These are phyloP conservation scores for Amanita phalloides DNA, from an alignment of 768 basidiomycete genomes.

Conservation along the genomic window DNA sequence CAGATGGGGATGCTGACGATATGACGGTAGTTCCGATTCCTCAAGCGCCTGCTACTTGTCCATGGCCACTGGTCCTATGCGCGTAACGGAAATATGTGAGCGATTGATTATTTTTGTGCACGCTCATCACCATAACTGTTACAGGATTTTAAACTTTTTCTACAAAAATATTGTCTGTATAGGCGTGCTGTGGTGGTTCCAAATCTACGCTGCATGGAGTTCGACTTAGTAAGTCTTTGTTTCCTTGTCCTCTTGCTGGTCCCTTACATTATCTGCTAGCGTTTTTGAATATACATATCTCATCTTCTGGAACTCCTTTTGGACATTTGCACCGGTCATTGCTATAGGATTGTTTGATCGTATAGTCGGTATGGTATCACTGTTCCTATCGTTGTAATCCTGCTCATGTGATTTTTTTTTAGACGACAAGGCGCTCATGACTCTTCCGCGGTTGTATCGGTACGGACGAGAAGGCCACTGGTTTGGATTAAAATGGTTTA, in stretches of 20 bases:
- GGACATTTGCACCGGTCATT: constrained; percentile 85
- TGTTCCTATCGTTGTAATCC: not conserved
- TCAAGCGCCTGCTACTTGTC: constrained; percentile 85
- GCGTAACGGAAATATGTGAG: constrained; percentile 88
- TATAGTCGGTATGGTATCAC: constrained; percentile 49
- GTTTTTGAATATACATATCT: constrained; percentile 87
- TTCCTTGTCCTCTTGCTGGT: not conserved
- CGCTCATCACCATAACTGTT: not conserved
- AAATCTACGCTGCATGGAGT: constrained; percentile 92
- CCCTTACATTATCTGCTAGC: constrained; percentile 10
- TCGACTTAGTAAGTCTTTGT: constrained; percentile 58
- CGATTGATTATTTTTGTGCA: constrained; percentile 3
- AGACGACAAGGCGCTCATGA: constrained; percentile 84
- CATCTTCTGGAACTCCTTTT: constrained; percentile 97
- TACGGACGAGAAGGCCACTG: constrained; percentile 72
- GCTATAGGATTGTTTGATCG: constrained; percentile 94
- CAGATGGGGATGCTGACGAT: not conserved
- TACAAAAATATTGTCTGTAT: constrained; percentile 98
- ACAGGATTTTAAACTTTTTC: constrained; percentile 95
- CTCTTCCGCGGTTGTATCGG: constrained; percentile 82
- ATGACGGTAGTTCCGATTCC: constrained; percentile 65
- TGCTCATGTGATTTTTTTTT: not conserved
- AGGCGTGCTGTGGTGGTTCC: constrained; percentile 96
- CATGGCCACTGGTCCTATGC: constrained; percentile 99
- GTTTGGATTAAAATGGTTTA: constrained; percentile 66